Conservation (phyloP, 345 rosid genomes). For the Eucalyptus cloeziana region DNA sequence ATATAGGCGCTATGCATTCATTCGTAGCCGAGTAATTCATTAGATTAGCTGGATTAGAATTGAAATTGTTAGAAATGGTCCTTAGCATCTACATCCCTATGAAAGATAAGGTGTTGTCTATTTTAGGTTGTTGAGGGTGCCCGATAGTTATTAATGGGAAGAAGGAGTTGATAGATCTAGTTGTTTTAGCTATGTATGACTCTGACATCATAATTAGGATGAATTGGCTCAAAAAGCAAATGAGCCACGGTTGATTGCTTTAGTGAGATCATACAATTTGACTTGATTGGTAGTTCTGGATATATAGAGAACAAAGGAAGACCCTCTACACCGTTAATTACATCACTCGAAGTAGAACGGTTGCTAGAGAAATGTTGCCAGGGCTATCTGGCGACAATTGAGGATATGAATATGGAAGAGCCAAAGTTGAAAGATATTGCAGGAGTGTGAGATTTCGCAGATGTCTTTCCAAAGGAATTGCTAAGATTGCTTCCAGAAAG, state of each 20-base stretch:
- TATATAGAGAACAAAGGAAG: not conserved
- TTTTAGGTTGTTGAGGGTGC: not conserved
- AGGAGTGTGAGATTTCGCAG: not conserved
- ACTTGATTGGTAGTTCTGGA: rapidly evolving
- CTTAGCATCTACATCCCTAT: not conserved
- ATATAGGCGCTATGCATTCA: not conserved
- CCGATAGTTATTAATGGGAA: not conserved
- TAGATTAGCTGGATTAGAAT: not conserved
- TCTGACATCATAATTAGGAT: not conserved
- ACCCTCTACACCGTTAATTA: not conserved
- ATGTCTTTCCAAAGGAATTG: not conserved
- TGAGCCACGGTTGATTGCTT: not conserved
- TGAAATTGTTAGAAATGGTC: not conserved
- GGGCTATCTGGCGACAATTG: not conserved
- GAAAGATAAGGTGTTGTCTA: not conserved
- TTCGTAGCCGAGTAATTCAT: not conserved
- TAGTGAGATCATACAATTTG: not conserved
- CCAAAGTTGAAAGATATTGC: not conserved
- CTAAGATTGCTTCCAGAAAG: not conserved
- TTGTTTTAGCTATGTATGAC: not conserved
- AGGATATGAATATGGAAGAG: not conserved
- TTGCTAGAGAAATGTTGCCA: not conserved
- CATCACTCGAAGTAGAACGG: too few species aligned
- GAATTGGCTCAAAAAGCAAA: not conserved
- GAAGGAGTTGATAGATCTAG: not conserved